These are phyloP conservation scores for Suzukiozyma palmioleophila DNA, from an alignment of 1,139 yeast species.

Conservation along the genomic window DNA sequence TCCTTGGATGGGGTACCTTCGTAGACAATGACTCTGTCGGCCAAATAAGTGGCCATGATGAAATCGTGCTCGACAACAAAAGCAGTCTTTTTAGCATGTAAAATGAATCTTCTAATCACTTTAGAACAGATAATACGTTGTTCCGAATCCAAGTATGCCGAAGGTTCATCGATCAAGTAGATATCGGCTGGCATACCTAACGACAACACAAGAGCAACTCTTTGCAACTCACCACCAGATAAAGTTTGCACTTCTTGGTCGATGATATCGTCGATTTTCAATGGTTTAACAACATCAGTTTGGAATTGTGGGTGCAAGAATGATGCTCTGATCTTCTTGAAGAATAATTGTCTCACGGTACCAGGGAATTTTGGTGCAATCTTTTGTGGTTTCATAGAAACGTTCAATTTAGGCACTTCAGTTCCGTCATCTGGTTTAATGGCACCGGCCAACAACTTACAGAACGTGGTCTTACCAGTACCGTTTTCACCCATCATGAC, in stretches of 20 bases:
- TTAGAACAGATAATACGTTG: slow-evolving; percentile 99
- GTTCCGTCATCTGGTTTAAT: slow-evolving; percentile 77
- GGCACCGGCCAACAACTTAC: slow-evolving; percentile 91
- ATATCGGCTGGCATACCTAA: slow-evolving; percentile 95
- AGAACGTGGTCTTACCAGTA: slow-evolving; percentile 97
- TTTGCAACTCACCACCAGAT: slow-evolving; percentile 99
- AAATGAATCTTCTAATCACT: slow-evolving; percentile 93
- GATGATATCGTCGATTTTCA: slow-evolving; percentile 86
- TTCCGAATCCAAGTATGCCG: slow-evolving; percentile 97
- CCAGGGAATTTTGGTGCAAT: slow-evolving; percentile 98
- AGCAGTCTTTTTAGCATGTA: slow-evolving; percentile 96
- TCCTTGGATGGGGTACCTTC: slow-evolving; percentile 90
- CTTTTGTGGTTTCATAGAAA: slow-evolving; percentile 97
- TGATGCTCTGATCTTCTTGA: slow-evolving; percentile 91
- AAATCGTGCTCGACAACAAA: slow-evolving; percentile 99
- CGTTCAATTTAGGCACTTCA: slow-evolving; percentile 81
- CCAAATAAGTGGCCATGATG: slow-evolving; percentile 98
- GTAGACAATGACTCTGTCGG: slow-evolving; percentile 96
- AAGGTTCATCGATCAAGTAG: slow-evolving; percentile 95
- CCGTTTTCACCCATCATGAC: slow-evolving; percentile 99
- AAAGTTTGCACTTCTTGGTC: slow-evolving; percentile 97
- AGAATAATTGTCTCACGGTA: slow-evolving; percentile 94
- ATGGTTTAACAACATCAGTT: slow-evolving; percentile 95
- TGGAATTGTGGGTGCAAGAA: slow-evolving; percentile 97
- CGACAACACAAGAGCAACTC: slow-evolving; percentile 95